Evolutionary conservation across 1,284 basidiomycete genomes (phyloP).

Genomic region (Quambalaria eucalypti): DNA sequence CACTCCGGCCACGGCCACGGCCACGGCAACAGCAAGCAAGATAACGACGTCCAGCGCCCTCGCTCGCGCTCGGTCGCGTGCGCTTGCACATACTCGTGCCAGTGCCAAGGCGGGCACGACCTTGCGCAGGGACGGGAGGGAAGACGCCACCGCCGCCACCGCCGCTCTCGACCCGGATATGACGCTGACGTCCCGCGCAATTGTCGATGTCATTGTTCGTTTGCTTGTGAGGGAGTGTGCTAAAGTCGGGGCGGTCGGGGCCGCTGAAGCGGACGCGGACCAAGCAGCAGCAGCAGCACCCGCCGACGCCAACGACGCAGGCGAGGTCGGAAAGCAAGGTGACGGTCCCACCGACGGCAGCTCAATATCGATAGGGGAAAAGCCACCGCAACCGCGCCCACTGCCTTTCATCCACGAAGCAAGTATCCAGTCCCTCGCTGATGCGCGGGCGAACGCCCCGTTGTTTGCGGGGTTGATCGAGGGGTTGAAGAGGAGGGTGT

Average conservation of each 20-base stretch:
- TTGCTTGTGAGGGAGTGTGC: slow-evolving; percentile 61
- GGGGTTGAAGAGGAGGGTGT: slow-evolving; percentile 34
- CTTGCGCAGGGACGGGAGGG: not conserved
- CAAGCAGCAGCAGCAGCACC: slow-evolving; percentile 3
- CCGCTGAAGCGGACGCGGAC: slow-evolving; percentile 6
- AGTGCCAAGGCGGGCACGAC: not conserved
- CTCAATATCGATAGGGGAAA: too few relatives aligned
- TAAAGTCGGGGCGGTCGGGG: slow-evolving; percentile 22
- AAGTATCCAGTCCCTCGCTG: slow-evolving; percentile 34
- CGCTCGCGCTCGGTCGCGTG: not conserved
- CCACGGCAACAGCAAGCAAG: not conserved
- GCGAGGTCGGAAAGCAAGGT: too few relatives aligned
- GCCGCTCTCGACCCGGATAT: not conserved
- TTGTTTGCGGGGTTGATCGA: slow-evolving; percentile 31
- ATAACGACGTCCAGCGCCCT: not conserved
- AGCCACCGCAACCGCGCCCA: too few relatives aligned
- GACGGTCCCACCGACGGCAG: too few relatives aligned
- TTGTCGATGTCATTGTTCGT: slow-evolving; percentile 84
- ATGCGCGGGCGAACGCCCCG: slow-evolving; percentile 31
- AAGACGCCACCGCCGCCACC: too few relatives aligned
- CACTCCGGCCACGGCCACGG: not conserved
- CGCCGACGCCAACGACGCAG: too few relatives aligned
- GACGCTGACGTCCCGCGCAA: slow-evolving; percentile 50
- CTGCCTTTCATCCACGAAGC: slow-evolving; percentile 27
- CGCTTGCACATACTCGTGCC: not conserved